Conservation (phyloP, 148 eudicot species). For the Rhododendron griersonianum region DNA sequence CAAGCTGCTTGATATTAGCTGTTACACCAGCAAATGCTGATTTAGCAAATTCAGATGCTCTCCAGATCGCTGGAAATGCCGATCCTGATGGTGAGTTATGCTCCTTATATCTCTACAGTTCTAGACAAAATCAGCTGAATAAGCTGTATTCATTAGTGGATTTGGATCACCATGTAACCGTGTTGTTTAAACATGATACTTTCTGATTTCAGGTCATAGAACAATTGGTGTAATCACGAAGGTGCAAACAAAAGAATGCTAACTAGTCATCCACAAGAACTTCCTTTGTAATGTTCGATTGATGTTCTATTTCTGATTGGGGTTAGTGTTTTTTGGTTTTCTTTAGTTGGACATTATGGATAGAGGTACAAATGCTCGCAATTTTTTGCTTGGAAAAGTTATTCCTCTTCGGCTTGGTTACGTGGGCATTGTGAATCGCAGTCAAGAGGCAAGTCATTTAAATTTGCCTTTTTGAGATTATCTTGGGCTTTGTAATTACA, state of each 20-base stretch:
- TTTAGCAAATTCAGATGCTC: conserved; percentile 90
- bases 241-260: conserved; percentile 29
- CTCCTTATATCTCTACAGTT: background rate
- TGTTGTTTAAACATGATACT: conserved; percentile 15
- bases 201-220: conserved; percentile 54
- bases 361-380: conserved; percentile 90
- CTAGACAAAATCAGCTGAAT: background rate
- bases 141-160: background rate
- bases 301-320: background rate
- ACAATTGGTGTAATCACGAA: conserved; percentile 93
- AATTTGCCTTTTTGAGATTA: background rate
- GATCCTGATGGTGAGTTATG: conserved; percentile 80
- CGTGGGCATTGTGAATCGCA: conserved; percentile 87
- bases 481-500: background rate
- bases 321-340: conserved; percentile 5
- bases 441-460: conserved; percentile 72
- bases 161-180: background rate
- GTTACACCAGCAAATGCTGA: conserved; percentile 92
- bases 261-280: background rate
- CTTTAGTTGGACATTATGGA: conserved; percentile 91
- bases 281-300: background rate
- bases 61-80: conserved; percentile 88
- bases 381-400: conserved; percentile 87
- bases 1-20: conserved; percentile 77
- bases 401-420: conserved; percentile 91